Conservation (phyloP, 129 eudicot species). For the Saposhnikovia divaricata region DNA sequence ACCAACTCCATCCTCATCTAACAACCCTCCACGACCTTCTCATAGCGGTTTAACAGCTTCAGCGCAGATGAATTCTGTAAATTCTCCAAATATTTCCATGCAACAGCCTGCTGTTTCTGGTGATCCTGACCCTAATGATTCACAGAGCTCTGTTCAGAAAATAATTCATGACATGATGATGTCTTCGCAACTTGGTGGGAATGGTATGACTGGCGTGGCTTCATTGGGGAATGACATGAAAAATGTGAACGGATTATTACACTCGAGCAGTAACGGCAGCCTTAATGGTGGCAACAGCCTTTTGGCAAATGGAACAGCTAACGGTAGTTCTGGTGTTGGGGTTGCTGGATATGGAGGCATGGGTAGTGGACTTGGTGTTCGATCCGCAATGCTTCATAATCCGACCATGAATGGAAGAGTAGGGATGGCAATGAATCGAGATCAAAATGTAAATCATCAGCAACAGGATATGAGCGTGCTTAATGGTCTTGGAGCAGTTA, state of each 20-base stretch:
- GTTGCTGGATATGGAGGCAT: slow-evolving; percentile 45
- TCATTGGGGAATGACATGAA: slow-evolving; percentile 48
- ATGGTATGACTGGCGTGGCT: slow-evolving; percentile 41
- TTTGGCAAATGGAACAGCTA: slow-evolving; percentile 37
- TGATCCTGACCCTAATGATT: slow-evolving; percentile 63
- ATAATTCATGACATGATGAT: slow-evolving; percentile 90
- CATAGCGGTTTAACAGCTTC: slow-evolving; percentile 25
- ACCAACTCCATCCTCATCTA: slow-evolving; percentile 9
- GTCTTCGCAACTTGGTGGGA: slow-evolving; percentile 65
- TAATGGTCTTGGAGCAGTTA: slow-evolving; percentile 76
- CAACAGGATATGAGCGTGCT: slow-evolving; percentile 69
- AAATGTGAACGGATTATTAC: slow-evolving; percentile 56
- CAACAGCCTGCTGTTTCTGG: slow-evolving; percentile 52
- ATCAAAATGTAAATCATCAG: slow-evolving; percentile 55
- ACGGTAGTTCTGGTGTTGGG: slow-evolving; percentile 21
- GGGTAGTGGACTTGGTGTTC: slow-evolving; percentile 52
- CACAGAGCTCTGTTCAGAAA: slow-evolving; percentile 97
- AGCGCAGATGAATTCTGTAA: slow-evolving; percentile 45
- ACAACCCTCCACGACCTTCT: slow-evolving; percentile 13
- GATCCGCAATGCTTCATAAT: slow-evolving; percentile 54
- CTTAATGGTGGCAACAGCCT: slow-evolving; percentile 27
- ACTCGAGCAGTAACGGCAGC: slow-evolving; percentile 21
- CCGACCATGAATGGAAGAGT: slow-evolving; percentile 71
- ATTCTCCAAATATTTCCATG: slow-evolving; percentile 60
- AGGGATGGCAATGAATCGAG: slow-evolving; percentile 49